Percentiles rank a stretch among this genome's conserved stretches.
Conservation (phyloP, 495 filamentous ascomycete genomes). For the Cercophora newfieldiana region DNA sequence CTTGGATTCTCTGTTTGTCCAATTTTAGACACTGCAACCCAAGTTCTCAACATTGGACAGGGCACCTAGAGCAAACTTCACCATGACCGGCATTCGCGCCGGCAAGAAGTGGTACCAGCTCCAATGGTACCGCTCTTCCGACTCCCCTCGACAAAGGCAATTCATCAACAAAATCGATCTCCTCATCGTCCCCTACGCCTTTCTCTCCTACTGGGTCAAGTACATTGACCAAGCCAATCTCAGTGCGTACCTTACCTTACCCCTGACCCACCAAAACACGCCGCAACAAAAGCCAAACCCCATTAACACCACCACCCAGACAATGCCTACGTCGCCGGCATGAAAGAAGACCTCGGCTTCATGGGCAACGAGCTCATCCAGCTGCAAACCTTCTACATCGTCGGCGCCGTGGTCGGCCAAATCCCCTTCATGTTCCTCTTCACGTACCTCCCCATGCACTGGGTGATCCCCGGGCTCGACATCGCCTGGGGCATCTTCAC, state of each 20-base stretch:
- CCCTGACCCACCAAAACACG: not conserved
- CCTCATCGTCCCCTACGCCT: constrained; percentile 38
- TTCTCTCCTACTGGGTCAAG: constrained; percentile 51
- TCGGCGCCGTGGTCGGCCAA: constrained; percentile 54
- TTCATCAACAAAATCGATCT: constrained; percentile 50
- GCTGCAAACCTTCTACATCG: constrained; percentile 49
- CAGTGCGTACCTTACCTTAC: constrained; percentile 6
- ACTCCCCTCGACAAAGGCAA: constrained; percentile 31
- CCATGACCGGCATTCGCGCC: not conserved
- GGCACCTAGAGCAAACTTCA: not conserved
- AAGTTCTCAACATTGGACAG: not conserved
- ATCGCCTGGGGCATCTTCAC: constrained; percentile 52
- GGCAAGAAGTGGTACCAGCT: constrained; percentile 15
- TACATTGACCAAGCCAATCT: constrained; percentile 46
- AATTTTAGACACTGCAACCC: not conserved
- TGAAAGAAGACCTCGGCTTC: constrained; percentile 43
- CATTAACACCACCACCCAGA: constrained; percentile 19
- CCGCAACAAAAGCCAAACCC: not conserved
- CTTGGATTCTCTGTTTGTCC: not conserved
- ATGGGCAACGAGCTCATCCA: constrained; percentile 51
- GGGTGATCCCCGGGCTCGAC: constrained; percentile 45
- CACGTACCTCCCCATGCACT: constrained; percentile 49
- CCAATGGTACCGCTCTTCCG: constrained; percentile 6
- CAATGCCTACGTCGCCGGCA: constrained; percentile 42
- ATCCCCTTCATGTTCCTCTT: constrained; percentile 54